Percentiles rank a stretch among this genome's conserved stretches.
Conservation (phyloP, 257 asterid species). For the Gentiana macrophylla region DNA sequence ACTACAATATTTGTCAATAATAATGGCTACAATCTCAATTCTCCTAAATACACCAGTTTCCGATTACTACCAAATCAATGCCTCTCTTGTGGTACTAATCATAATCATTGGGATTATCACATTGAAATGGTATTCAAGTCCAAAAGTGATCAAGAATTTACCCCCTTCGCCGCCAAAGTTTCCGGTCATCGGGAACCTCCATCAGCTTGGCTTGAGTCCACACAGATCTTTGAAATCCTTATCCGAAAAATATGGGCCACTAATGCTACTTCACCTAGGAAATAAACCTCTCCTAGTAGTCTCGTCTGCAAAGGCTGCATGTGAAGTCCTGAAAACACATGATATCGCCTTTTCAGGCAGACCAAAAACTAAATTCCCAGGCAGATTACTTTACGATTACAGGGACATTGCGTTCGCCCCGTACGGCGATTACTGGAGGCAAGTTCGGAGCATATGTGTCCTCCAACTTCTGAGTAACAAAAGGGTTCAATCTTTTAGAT, state of each 20-base stretch:
- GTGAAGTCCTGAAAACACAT: conserved; percentile 3
- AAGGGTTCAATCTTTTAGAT: background rate
- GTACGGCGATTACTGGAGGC: background rate
- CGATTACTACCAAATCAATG: too few species aligned
- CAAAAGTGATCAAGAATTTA: too few species aligned
- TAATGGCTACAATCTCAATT: too few species aligned
- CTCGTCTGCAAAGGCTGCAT: conserved; percentile 6
- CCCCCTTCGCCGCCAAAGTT: conserved; percentile 28
- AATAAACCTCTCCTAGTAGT: background rate
- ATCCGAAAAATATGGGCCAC: conserved; percentile 17
- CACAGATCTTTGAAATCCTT: conserved; percentile 14
- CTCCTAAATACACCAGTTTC: too few species aligned
- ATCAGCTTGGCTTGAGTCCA: conserved; percentile 16
- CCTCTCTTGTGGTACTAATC: too few species aligned
- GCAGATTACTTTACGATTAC: background rate
- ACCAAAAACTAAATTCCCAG: background rate
- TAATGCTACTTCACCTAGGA: conserved; percentile 15
- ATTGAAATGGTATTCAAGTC: too few species aligned
- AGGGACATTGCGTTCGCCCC: conserved; percentile 1
- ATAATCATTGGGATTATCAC: too few species aligned
- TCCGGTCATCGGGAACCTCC: conserved; percentile 31
- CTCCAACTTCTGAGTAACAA: conserved; percentile 3
- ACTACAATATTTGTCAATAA: too few species aligned
- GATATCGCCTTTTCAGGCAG: conserved; percentile 3
- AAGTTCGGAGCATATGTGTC: background rate